Conservation (phyloP, 345 rosid genomes). For the Aethionema arabicum region DNA sequence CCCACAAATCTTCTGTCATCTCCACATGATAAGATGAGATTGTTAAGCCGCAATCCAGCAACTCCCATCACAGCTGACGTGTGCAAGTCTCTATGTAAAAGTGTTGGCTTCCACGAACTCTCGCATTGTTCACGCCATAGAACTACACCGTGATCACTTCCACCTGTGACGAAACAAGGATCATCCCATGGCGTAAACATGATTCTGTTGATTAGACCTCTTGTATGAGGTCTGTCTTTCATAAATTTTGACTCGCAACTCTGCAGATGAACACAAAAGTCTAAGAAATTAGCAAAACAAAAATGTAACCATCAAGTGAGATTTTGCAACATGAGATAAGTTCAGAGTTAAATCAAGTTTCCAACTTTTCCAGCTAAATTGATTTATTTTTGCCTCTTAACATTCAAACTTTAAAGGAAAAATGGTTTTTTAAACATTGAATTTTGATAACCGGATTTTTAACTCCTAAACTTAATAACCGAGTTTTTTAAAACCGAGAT, state of each 20-base stretch:
- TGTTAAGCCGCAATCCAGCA: conserved; percentile 37
- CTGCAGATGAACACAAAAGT: conserved; percentile 26
- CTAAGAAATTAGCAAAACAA: conserved; percentile 10
- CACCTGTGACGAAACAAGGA: conserved; percentile 41
- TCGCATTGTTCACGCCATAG: conserved; percentile 29
- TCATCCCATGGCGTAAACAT: conserved; percentile 42
- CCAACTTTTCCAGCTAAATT: conserved; percentile 15
- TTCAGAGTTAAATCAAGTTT: conserved; percentile 1
- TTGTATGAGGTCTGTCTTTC: conserved; percentile 38
- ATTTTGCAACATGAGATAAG: conserved; percentile 6
- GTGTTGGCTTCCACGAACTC: conserved; percentile 24
- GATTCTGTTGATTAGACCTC: conserved; percentile 39
- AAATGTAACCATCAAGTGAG: conserved; percentile 11
- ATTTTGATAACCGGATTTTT: too few species aligned
- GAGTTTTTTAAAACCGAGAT: too few species aligned
- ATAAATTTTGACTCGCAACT: conserved; percentile 34
- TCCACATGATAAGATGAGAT: conserved; percentile 39
- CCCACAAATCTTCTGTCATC: conserved; percentile 41
- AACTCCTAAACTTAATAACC: too few species aligned
- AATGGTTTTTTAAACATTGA: too few species aligned
- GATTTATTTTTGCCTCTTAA: not conserved
- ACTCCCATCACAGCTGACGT: conserved; percentile 41
- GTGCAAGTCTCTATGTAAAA: conserved; percentile 36
- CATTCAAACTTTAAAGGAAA: too few species aligned
- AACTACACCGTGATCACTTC: conserved; percentile 41